A percentile compares a stretch with the other conserved stretches of the same genome.
These are phyloP conservation scores for Colletotrichum abscissum DNA, from an alignment of 2,329 filamentous ascomycete species.

Conservation along the genomic window DNA sequence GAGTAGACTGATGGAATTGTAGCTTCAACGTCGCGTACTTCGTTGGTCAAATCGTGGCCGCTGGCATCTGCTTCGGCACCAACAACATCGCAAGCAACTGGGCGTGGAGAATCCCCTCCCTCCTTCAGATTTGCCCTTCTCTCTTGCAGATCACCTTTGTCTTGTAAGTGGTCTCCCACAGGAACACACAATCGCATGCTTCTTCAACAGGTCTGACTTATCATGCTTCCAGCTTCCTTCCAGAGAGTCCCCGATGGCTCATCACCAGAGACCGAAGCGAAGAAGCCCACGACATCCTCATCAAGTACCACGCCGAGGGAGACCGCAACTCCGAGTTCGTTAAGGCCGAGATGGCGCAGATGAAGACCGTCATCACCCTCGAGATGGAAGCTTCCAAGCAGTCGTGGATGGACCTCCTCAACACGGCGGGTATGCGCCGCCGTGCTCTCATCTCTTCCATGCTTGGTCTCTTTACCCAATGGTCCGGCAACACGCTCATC, in stretches of 20 bases:
- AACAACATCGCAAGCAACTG: constrained; percentile 50
- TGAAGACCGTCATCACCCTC: constrained; percentile 65
- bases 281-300: constrained; percentile 45
- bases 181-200: constrained; percentile 57
- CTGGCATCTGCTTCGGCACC: constrained; percentile 63
- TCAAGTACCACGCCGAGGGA: constrained; percentile 63
- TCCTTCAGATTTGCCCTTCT: constrained; percentile 58
- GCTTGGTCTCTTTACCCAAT: constrained; percentile 65
- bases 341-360: constrained; percentile 70
- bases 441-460: constrained; percentile 60
- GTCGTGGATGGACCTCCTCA: constrained; percentile 65
- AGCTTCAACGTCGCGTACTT: constrained; percentile 69
- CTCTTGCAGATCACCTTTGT: constrained; percentile 52
- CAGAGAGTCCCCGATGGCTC: constrained; percentile 49
- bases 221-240: constrained; percentile 46
- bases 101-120: constrained; percentile 58
- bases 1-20: neutral
- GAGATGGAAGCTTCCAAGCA: constrained; percentile 64
- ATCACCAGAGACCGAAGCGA: constrained; percentile 45
- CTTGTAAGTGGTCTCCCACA: constrained; percentile 56
- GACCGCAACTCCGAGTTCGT: constrained; percentile 62
- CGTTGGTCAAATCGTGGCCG: constrained; percentile 59
- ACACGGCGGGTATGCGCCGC: constrained; percentile 60
- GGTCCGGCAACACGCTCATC: constrained; percentile 63
- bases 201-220: constrained; percentile 51